Evolutionary conservation across 2,329 filamentous ascomycete genomes (phyloP), one percentile per base, ranked within the genome.

Genomic region (Exophiala oligosperma): DNA sequence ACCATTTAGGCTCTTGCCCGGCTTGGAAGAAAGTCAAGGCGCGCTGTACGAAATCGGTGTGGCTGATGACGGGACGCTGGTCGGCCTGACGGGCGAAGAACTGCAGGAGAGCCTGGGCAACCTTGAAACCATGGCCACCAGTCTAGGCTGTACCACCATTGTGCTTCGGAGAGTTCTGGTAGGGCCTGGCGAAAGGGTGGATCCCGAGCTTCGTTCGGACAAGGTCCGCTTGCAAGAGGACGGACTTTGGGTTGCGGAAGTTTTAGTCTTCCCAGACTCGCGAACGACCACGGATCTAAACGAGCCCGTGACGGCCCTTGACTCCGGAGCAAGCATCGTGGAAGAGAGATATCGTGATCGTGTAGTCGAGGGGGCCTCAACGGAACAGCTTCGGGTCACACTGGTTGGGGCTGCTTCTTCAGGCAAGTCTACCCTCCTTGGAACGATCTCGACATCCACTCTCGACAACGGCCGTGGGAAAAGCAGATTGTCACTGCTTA

Each of bases 41-140:
- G 94, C 94, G 1, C 75, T 97, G 50, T 99, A 99, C 67, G 93
- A 99, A 73, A 96, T 99, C 72, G 94, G 94, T 0, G 92, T 99
- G 8, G 89, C 92, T 28, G 94, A 99, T 72, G 92, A 97, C 75
- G 94, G 94, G 6, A 91, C 89, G 0, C 86, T 99, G 57, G 85
- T 96, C 43, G 94, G 94, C 0, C 79, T 99, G 48, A 90, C 91
- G 1, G 86, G 90, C 64, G 92, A 97, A 70, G 94, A 99, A 73
- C 84, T 99, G 81, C 85, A 93, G 61, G 93, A 97, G 74, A 97
- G 92, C 71, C 80, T 97, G 60, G 83, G 83, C 43, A 97, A 92
- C 57, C 76, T 99, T 38, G 85, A 87, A 60, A 86, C 90, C 51
- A 99, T 99, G 93, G 93, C 94, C 38, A 89, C 91, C 9, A 96